Percentiles rank a stretch among this genome's conserved stretches.
Evolutionary conservation across 495 filamentous ascomycete species (phyloP).

Genomic region (Peziza echinospora): DNA sequence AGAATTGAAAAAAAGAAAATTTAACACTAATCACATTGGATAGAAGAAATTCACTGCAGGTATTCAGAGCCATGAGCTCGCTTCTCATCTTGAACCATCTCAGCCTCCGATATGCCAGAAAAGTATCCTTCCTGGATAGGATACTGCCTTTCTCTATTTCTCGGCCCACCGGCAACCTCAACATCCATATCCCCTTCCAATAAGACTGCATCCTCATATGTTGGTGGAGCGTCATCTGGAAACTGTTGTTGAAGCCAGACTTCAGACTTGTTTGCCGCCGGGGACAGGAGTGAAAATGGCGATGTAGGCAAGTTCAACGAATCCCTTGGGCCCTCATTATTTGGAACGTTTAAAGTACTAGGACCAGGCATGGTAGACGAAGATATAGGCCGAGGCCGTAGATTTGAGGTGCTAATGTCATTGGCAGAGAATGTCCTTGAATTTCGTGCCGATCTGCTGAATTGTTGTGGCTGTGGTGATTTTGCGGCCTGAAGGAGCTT

Average conservation of each 20-base stretch:
- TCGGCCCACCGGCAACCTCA: background rate
- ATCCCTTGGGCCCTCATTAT: background rate
- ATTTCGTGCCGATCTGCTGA: conserved; percentile 15
- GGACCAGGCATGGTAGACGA: conserved; percentile 12
- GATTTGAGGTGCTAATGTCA: conserved; percentile 6
- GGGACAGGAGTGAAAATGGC: conserved; percentile 1
- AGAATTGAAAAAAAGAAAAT: too few species aligned
- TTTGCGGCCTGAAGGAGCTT: conserved; percentile 50
- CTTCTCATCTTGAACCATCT: too few species aligned
- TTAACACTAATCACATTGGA: too few species aligned
- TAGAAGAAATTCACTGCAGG: too few species aligned
- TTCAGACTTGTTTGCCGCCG: conserved; percentile 10
- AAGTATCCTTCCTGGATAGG: background rate
- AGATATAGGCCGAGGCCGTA: conserved; percentile 23
- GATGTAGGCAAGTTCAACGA: background rate
- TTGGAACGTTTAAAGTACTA: conserved; percentile 1
- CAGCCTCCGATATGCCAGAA: too few species aligned
- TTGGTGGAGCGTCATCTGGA: conserved; percentile 45
- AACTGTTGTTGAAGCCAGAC: conserved; percentile 6
- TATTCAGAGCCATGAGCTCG: too few species aligned
- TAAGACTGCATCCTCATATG: conserved; percentile 81
- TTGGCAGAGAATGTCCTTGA: conserved; percentile 15
- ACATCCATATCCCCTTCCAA: conserved; percentile 28
- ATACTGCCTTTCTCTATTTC: background rate
- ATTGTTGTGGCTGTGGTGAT: conserved; percentile 17